These are phyloP conservation scores for Geotrichum ghanense DNA, from an alignment of 805 yeast genomes.

Conservation along the genomic window DNA sequence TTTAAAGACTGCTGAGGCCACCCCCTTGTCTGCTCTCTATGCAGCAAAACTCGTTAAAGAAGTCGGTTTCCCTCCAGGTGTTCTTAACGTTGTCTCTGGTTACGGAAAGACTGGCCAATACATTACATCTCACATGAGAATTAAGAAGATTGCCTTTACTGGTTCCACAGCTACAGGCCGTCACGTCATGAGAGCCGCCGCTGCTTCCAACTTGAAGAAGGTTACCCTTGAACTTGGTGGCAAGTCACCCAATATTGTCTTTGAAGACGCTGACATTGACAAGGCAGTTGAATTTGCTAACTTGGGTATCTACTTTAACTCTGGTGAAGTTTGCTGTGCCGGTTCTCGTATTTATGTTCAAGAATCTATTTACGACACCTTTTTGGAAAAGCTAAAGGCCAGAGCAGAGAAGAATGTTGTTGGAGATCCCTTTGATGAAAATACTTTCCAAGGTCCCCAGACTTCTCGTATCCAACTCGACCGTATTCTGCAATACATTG, in stretches of 20 bases:
- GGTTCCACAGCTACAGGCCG: conserved; percentile 91
- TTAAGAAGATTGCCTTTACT: conserved; percentile 86
- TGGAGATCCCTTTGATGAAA: conserved; percentile 74
- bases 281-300: conserved; percentile 64
- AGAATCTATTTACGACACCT: conserved; percentile 67
- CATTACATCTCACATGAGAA: conserved; percentile 48
- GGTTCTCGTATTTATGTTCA: conserved; percentile 88
- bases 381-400: conserved; percentile 44
- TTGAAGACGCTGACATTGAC: conserved; percentile 74
- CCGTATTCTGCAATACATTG: conserved; percentile 63
- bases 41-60: conserved; percentile 45
- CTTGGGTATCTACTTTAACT: conserved; percentile 78
- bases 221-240: conserved; percentile 95
- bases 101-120: conserved; percentile 61
- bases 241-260: conserved; percentile 84
- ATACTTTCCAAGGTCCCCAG: conserved; percentile 81
- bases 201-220: conserved; percentile 63
- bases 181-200: conserved; percentile 65
- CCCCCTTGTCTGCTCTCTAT: conserved; percentile 59
- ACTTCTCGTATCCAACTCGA: conserved; percentile 68
- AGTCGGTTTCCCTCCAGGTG: conserved; percentile 76
- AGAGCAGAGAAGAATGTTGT: conserved; percentile 40
- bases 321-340: conserved; percentile 95
- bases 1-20: conserved; percentile 64
- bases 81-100: conserved; percentile 60